Evolutionary conservation across 2,329 filamentous ascomycete genomes (phyloP).

Genomic region (Xylaria sp.): DNA sequence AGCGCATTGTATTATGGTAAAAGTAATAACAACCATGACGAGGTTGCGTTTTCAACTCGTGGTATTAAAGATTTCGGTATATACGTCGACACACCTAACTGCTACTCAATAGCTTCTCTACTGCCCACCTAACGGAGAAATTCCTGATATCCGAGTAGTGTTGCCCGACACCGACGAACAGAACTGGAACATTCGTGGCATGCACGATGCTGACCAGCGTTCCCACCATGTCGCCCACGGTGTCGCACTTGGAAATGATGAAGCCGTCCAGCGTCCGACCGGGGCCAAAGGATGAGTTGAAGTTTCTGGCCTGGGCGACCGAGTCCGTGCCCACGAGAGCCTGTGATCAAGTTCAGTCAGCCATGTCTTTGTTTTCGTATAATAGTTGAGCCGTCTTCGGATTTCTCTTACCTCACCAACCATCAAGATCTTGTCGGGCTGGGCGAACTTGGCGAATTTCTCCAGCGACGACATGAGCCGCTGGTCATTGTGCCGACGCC

Average conservation of each 20-base stretch:
- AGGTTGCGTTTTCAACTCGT: no score
- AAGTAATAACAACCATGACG: no score
- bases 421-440: constrained; percentile 99
- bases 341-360: constrained; percentile 38
- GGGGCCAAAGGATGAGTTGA: constrained; percentile 88
- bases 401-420: constrained; percentile 64
- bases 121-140: constrained; percentile 71
- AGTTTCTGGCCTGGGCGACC: constrained; percentile 93
- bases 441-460: constrained; percentile 95
- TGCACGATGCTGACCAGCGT: constrained; percentile 97
- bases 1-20: no score
- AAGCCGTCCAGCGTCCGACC: constrained; percentile 87
- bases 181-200: constrained; percentile 91
- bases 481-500: constrained; percentile 91
- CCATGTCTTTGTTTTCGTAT: neutral
- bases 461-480: constrained; percentile 95
- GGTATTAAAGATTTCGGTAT: neutral
- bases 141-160: constrained; percentile 70
- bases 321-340: constrained; percentile 94
- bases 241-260: constrained; percentile 98
- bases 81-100: constrained; percentile 36
- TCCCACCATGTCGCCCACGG: constrained; percentile 97
- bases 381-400: neutral
- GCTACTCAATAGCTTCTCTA: constrained; percentile 64
- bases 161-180: constrained; percentile 81